Conservation (phyloP, 352 stramenopile species). For the Pythium vanterpoolii region DNA sequence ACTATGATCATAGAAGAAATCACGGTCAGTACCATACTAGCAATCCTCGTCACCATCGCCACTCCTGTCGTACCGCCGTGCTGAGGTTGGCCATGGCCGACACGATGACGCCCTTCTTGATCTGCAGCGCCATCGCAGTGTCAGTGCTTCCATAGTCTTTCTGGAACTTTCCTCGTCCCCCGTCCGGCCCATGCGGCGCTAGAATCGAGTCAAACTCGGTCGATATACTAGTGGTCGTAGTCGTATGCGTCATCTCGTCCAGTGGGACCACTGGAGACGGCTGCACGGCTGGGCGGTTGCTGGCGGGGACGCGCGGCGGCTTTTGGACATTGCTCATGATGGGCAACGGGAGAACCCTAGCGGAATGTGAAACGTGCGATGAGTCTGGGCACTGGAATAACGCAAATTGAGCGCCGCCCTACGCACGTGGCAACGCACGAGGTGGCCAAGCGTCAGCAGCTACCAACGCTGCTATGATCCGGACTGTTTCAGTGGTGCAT, state of each 20-base stretch:
- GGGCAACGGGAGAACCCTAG: not conserved
- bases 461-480: not conserved
- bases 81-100: conserved; percentile 82
- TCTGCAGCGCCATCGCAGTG: not conserved
- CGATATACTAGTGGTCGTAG: conserved; percentile 10
- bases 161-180: not conserved
- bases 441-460: not conserved
- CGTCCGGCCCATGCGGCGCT: not conserved
- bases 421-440: too few relatives aligned
- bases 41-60: not conserved
- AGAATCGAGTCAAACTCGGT: conserved; percentile 19
- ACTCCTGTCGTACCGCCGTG: conserved; percentile 44
- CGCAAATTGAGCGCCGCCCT: too few relatives aligned
- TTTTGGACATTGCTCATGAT: not conserved
- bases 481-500: not conserved
- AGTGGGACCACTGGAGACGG: not conserved
- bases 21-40: not conserved
- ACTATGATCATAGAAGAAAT: conserved; percentile 26
- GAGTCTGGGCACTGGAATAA: too few relatives aligned
- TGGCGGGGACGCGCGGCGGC: not conserved
- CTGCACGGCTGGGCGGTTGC: not conserved
- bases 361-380: not conserved
- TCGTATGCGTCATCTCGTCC: conserved; percentile 9
- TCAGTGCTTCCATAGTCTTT: conserved; percentile 11
- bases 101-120: conserved; percentile 40